phyloP scores from a whole-genome alignment of 179 eudicot species.

The Beta macrorhiza region DNA sequence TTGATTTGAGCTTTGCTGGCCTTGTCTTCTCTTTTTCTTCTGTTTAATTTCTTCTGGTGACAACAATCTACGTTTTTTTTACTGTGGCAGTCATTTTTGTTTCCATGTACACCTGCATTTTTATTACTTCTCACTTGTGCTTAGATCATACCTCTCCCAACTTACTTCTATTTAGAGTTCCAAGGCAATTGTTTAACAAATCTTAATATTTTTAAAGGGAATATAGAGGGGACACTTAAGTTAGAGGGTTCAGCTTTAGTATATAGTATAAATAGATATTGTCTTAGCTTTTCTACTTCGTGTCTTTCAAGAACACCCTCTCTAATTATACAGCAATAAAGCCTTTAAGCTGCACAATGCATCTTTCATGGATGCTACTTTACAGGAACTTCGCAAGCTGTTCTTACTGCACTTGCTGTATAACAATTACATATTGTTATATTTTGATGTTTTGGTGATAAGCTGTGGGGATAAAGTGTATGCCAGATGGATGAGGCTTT shows the following conservation, averaged over 20 bases:
- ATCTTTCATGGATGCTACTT: background rate
- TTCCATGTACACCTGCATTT: background rate
- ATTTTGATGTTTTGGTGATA: background rate
- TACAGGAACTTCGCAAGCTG: background rate
- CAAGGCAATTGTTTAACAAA: no score
- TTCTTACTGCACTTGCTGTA: background rate
- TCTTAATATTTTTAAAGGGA: no score
- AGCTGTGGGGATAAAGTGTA: background rate
- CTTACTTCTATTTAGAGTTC: background rate
- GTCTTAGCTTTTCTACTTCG: background rate
- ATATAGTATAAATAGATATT: no score
- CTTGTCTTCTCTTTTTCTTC: background rate
- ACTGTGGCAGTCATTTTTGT: background rate
- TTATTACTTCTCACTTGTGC: background rate
- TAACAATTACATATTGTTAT: background rate
- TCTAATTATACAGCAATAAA: background rate
- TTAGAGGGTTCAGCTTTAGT: no score
- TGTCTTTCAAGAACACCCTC: background rate
- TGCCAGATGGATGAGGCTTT: background rate
- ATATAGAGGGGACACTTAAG: no score
- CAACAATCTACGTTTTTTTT: background rate
- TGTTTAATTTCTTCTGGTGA: background rate
- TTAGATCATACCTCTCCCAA: background rate
- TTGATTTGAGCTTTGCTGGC: background rate
- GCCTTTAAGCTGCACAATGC: background rate